Percentiles rank a stretch among this genome's conserved stretches.
phyloP scores from a whole-genome alignment of 352 stramenopile genomes.

The Phytopythium helicoides region DNA sequence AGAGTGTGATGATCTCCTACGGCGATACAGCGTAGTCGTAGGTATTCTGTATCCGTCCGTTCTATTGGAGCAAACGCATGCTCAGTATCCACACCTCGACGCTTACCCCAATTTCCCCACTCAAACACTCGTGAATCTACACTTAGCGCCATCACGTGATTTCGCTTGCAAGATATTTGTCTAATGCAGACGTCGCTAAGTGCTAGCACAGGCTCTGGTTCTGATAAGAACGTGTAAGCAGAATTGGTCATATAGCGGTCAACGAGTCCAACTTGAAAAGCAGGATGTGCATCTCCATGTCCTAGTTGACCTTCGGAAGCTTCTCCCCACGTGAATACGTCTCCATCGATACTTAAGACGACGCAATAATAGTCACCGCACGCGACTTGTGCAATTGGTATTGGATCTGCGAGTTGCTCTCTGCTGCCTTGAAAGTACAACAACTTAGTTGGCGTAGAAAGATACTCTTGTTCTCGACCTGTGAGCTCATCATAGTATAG shows the following conservation, averaged over 20 bases:
- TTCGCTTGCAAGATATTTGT: slow-evolving; percentile 52
- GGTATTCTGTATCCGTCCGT: slow-evolving; percentile 8
- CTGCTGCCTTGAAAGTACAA: slow-evolving; percentile 62
- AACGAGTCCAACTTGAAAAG: slow-evolving; percentile 62
- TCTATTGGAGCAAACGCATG: slow-evolving; percentile 61
- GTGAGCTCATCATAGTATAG: slow-evolving; percentile 53
- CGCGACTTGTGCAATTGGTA: slow-evolving; percentile 45
- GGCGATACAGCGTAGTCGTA: slow-evolving; percentile 41
- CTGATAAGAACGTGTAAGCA: slow-evolving; percentile 59
- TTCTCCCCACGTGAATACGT: slow-evolving; percentile 78
- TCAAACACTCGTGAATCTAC: slow-evolving; percentile 45
- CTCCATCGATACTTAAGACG: slow-evolving; percentile 51
- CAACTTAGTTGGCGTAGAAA: slow-evolving; percentile 41
- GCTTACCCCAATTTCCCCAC: slow-evolving; percentile 72
- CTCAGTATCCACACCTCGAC: slow-evolving; percentile 43
- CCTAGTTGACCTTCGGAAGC: slow-evolving; percentile 70
- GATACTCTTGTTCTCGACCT: slow-evolving; percentile 38
- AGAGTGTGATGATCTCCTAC: slow-evolving; percentile 57
- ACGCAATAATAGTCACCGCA: slow-evolving; percentile 77
- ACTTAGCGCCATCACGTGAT: slow-evolving; percentile 54
- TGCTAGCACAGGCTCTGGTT: slow-evolving; percentile 59
- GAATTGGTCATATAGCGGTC: slow-evolving; percentile 65
- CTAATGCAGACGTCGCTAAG: slow-evolving; percentile 38
- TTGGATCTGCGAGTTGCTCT: slow-evolving; percentile 60
- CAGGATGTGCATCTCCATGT: slow-evolving; percentile 46